Base-by-base conservation (phyloP, 139 green algal genomes). In the Tetratostichococcus sp. region DNA sequence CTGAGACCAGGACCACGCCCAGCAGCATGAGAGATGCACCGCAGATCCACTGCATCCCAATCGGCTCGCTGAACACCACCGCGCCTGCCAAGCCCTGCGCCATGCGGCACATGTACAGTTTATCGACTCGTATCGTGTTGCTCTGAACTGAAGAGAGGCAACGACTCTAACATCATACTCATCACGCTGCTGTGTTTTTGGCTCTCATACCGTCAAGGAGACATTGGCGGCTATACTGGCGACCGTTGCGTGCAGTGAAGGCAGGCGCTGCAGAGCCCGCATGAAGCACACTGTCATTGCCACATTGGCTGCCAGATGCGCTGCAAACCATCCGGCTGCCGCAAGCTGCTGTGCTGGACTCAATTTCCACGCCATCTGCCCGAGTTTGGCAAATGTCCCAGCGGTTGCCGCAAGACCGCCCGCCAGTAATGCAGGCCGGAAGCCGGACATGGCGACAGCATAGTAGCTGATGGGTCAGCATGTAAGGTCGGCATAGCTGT, bases 181-280 rank as follows among this genome's bases (percentile, higher is more conserved):
- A n/a, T n/a, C 39, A 50, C 39, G 8, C 8, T 50, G 39, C 8
- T 50, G 39, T 50, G 39, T 14, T 50, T 8, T 8, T 50, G 8
- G 39, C 39, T 50, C 8, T 50, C 8, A n/a, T n/a, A 62, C 50
- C 50, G 50, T 28, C 17, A 62, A 26, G 11, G 19, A 26, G 14
- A 83, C 71, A 71, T 86, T 86, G 70, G 77, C 66, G 2, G 74
- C 74, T 33, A 78, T 81, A 70, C 77, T 83, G 74, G 76, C 33
- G 21, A 86, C 74, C 0, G 77, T 83, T 19, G 77, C 81, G 8
- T 81, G 81, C 58, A 83, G 58, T 0, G 81, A 83, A 0, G 81
- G 77, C 81, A 83, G 71, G 14, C 57, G 19, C 39, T 39, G 73
- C 69, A 85, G 65, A 62, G 70, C 75, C 50, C 62, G 59, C 25